phyloP scores from a whole-genome alignment of 371 early-diverging fungal genomes.

The Cokeromyces recurvatus region DNA sequence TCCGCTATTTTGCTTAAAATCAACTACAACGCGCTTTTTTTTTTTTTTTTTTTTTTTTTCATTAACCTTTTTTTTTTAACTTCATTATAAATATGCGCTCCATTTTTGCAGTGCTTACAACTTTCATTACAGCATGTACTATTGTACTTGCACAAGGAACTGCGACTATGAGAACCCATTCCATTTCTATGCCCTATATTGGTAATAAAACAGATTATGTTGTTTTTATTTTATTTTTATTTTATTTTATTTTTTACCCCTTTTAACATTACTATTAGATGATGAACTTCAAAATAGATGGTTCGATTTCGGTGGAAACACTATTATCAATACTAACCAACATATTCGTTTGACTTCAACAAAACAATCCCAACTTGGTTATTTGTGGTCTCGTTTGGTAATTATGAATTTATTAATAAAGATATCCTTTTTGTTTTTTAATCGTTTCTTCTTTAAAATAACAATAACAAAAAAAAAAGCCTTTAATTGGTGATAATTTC shows the following conservation, averaged over 20 bases:
- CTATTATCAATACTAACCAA: constrained; percentile 66
- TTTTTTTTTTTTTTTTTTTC: constrained; percentile 4
- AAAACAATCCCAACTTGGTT: constrained; percentile 76
- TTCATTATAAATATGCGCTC: constrained; percentile 25
- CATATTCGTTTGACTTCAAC: constrained; percentile 85
- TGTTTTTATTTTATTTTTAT: too few species aligned
- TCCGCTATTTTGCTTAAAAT: too few species aligned
- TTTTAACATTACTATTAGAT: too few species aligned
- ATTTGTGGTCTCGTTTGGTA: constrained; percentile 79
- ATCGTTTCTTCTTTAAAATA: too few species aligned
- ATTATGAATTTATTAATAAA: neutral
- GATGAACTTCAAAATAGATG: constrained; percentile 66
- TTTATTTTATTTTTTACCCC: too few species aligned
- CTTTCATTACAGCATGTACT: constrained; percentile 15
- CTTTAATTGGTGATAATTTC: constrained; percentile 73
- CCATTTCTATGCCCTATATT: constrained; percentile 68
- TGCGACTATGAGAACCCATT: constrained; percentile 57
- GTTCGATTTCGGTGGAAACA: constrained; percentile 70
- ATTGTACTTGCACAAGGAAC: constrained; percentile 19
- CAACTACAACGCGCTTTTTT: constrained; percentile 7
- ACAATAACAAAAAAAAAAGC: too few species aligned
- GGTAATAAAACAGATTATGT: too few species aligned
- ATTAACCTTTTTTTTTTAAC: too few species aligned
- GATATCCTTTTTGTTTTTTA: neutral
- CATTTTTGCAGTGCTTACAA: constrained; percentile 15